These are phyloP conservation scores for Retiboletus flavoniger DNA, from an alignment of 1,284 basidiomycete species.

Conservation along the genomic window DNA sequence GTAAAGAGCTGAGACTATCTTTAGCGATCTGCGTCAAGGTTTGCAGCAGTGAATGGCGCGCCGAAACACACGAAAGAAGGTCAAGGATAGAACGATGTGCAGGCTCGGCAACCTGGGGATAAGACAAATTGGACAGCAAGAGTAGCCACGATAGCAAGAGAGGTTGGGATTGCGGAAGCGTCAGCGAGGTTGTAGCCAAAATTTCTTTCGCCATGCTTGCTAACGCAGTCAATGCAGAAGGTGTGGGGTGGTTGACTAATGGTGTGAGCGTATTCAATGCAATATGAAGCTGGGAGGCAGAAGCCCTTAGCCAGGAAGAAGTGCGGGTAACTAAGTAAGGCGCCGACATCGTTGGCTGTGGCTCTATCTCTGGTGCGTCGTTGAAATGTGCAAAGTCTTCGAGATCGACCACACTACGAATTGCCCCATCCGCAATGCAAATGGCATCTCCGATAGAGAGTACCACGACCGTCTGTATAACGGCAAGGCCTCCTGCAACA, in stretches of 20 bases:
- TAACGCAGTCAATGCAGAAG: constrained; percentile 58
- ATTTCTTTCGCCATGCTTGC: constrained; percentile 54
- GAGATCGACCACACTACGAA: constrained; percentile 54
- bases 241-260: constrained; percentile 64
- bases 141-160: constrained; percentile 63
- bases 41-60: constrained; percentile 49
- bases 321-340: constrained; percentile 51
- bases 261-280: constrained; percentile 61
- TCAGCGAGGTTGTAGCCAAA: constrained; percentile 52
- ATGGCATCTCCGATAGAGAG: constrained; percentile 62
- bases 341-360: constrained; percentile 17
- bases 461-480: constrained; percentile 56
- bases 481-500: constrained; percentile 56
- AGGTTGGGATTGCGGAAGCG: constrained; percentile 62
- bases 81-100: constrained; percentile 49
- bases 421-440: constrained; percentile 60
- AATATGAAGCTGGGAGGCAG: constrained; percentile 68
- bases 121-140: constrained; percentile 46
- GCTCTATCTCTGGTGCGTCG: constrained; percentile 14
- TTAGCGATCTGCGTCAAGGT: constrained; percentile 53
- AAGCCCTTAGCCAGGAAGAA: constrained; percentile 59
- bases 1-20: constrained; percentile 70
- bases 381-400: constrained; percentile 54
- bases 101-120: constrained; percentile 21
- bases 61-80: constrained; percentile 46